Evolutionary conservation across 768 basidiomycete genomes (phyloP).

Genomic region (Clitopilus hobsonii): DNA sequence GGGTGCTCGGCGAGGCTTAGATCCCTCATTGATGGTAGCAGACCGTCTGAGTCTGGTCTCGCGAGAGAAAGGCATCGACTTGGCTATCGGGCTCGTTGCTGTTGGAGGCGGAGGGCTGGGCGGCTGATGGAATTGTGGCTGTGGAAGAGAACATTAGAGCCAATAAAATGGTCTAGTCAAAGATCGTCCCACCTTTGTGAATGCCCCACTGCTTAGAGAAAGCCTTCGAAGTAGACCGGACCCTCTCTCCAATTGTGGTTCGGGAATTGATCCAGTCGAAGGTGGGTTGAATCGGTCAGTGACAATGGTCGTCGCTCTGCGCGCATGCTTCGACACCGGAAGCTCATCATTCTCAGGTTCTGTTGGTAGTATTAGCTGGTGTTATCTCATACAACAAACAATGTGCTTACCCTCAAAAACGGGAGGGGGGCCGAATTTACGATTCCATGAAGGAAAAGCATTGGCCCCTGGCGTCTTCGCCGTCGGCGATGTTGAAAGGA

Average conservation of each 20-base stretch:
- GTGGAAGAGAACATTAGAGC: constrained; percentile 9
- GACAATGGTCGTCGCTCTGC: constrained; percentile 57
- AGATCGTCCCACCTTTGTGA: constrained; percentile 47
- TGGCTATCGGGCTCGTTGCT: constrained; percentile 36
- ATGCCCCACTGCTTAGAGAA: constrained; percentile 56
- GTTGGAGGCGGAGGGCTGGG: constrained; percentile 49
- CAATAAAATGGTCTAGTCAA: background rate
- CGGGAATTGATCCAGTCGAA: constrained; percentile 34
- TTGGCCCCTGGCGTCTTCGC: constrained; percentile 39
- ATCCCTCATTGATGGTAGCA: constrained; percentile 49
- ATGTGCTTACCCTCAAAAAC: constrained; percentile 55
- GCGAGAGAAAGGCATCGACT: constrained; percentile 22
- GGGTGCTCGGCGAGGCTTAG: constrained; percentile 61
- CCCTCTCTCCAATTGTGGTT: constrained; percentile 58
- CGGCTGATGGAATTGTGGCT: constrained; percentile 28
- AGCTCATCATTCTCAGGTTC: constrained; percentile 35
- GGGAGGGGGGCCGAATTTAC: constrained; percentile 49
- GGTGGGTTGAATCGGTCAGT: constrained; percentile 49
- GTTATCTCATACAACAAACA: background rate
- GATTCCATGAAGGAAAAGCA: constrained; percentile 54
- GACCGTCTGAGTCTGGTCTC: constrained; percentile 45
- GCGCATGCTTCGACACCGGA: constrained; percentile 42
- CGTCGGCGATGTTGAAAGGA: constrained; percentile 54
- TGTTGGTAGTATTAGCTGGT: constrained; percentile 11
- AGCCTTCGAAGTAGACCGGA: constrained; percentile 70